Conservation (phyloP, 768 basidiomycete genomes). For the Neoboletus brunneissimus region DNA sequence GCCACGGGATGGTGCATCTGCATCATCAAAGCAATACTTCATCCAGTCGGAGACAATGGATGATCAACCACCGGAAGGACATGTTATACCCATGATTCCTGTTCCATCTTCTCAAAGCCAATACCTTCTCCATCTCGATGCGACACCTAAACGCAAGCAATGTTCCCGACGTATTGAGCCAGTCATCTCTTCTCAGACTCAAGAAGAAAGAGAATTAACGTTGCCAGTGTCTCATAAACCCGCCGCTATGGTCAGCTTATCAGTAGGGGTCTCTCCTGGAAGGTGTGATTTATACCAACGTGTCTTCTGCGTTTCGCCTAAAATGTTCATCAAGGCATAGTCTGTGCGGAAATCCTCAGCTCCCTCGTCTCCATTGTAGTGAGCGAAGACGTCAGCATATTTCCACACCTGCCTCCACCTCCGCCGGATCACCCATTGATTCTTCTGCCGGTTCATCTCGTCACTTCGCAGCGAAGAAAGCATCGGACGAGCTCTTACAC, state of each 20-base stretch:
- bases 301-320: conserved; percentile 7
- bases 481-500: neutral
- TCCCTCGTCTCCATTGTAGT: neutral
- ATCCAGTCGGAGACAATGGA: neutral
- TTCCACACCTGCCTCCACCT: neutral
- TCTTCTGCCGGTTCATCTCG: neutral
- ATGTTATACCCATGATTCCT: conserved; percentile 10
- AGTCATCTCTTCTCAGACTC: conserved; percentile 34
- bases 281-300: conserved; percentile 14
- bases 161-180: conserved; percentile 17
- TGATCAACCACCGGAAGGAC: conserved; percentile 1
- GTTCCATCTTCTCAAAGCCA: conserved; percentile 34
- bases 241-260: neutral
- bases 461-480: conserved; percentile 1
- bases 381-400: neutral
- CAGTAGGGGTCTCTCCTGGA: neutral
- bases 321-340: conserved; percentile 1
- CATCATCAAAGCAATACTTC: neutral
- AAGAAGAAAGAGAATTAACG: conserved; percentile 30
- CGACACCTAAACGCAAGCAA: conserved; percentile 37
- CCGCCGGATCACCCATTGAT: conserved; percentile 1
- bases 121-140: conserved; percentile 31
- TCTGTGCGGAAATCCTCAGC: neutral
- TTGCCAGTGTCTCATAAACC: conserved; percentile 6
- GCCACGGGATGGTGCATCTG: neutral